These are phyloP conservation scores for Lodderomyces jiufengensis DNA, from an alignment of 1,139 yeast genomes.

Conservation along the genomic window DNA sequence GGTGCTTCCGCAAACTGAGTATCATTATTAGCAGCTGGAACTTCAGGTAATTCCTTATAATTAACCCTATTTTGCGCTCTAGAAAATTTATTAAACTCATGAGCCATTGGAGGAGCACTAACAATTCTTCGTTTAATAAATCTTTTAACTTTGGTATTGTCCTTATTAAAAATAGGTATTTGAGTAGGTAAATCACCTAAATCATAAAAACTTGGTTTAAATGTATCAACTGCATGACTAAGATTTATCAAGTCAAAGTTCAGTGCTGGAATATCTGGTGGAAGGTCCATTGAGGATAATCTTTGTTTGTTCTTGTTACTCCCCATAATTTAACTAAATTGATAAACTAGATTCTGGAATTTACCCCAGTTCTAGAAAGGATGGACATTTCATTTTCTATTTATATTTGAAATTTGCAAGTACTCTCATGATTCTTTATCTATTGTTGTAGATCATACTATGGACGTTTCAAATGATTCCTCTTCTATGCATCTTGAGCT, in stretches of 20 bases:
- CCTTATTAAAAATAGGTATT: conserved; percentile 26
- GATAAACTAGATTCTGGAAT: too few relatives aligned
- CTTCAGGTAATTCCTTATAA: conserved; percentile 6
- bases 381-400: too few relatives aligned
- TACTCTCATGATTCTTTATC: too few relatives aligned
- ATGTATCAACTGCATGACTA: conserved; percentile 30
- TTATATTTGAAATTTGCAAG: too few relatives aligned
- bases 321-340: too few relatives aligned
- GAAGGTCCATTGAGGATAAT: conserved; percentile 10
- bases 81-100: too few relatives aligned
- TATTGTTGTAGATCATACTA: too few relatives aligned
- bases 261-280: conserved; percentile 13
- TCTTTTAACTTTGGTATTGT: conserved; percentile 22
- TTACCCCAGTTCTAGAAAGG: too few relatives aligned
- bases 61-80: not conserved
- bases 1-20: too few relatives aligned
- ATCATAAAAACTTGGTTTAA: conserved; percentile 24
- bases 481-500: too few relatives aligned
- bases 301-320: conserved; percentile 4
- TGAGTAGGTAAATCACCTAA: conserved; percentile 29
- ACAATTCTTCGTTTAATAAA: conserved; percentile 14
- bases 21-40: conserved; percentile 1
- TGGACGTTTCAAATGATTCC: too few relatives aligned
- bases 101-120: conserved; percentile 12
- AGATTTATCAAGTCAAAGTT: conserved; percentile 11